phyloP scores from a whole-genome alignment of 495 filamentous ascomycete species.

The Penicillium soppii region DNA sequence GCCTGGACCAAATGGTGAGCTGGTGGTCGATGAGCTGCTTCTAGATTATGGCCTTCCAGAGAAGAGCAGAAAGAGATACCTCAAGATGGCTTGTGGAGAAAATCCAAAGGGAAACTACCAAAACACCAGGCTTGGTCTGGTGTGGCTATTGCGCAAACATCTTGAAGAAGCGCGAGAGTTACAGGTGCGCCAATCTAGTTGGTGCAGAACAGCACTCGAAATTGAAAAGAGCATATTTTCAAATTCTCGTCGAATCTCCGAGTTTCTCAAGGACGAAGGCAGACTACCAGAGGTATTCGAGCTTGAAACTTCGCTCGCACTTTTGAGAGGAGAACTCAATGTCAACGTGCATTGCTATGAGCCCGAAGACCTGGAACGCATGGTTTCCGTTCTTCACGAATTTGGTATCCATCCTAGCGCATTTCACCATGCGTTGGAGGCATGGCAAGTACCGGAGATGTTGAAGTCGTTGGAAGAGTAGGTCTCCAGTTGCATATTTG shows the following conservation, averaged over 20 bases:
- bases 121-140: neutral
- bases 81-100: neutral
- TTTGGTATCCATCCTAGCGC: neutral
- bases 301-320: neutral
- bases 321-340: neutral
- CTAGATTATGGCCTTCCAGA: neutral
- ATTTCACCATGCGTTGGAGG: neutral
- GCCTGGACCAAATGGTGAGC: neutral
- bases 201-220: neutral
- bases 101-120: neutral
- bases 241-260: neutral
- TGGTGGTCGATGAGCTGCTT: neutral
- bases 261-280: neutral
- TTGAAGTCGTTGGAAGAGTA: neutral
- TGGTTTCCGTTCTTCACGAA: neutral
- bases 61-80: neutral
- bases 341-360: neutral
- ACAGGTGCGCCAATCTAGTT: neutral
- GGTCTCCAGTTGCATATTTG: neutral
- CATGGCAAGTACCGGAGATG: neutral
- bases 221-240: neutral
- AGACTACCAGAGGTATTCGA: neutral
- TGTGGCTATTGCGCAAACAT: neutral
- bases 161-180: neutral
- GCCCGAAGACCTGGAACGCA: neutral